These are phyloP conservation scores for Poa annua DNA, from an alignment of 176 grass and related monocot species.

Conservation along the genomic window DNA sequence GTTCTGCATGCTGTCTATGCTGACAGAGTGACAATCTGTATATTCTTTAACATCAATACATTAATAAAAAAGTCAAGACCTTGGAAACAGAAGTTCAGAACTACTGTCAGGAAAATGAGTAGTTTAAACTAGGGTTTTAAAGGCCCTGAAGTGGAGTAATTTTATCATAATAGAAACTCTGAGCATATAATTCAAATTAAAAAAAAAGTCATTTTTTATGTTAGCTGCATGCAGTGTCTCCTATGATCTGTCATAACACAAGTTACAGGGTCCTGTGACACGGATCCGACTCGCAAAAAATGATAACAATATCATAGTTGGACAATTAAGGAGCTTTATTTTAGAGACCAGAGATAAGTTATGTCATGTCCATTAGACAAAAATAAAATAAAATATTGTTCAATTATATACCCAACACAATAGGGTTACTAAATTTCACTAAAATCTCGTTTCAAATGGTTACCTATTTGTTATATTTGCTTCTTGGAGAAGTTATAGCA, in stretches of 20 bases:
- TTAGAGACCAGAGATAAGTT: background rate
- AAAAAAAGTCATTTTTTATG: constrained; percentile 2
- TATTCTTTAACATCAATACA: background rate
- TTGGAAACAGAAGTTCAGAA: background rate
- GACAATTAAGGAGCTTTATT: background rate
- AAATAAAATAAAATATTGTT: background rate
- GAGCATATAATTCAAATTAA: background rate
- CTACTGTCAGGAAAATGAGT: constrained; percentile 12
- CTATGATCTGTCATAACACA: background rate
- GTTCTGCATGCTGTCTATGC: background rate
- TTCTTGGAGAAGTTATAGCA: constrained; percentile 12
- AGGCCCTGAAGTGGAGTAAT: background rate
- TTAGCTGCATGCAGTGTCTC: background rate
- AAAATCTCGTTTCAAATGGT: background rate
- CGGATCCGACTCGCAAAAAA: background rate
- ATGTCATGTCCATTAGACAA: background rate
- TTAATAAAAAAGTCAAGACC: constrained; percentile 3
- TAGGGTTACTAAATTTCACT: background rate
- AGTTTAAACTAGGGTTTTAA: background rate
- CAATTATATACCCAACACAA: background rate
- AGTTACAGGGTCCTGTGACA: background rate
- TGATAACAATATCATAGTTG: background rate
- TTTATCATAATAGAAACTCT: background rate
- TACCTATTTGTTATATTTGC: constrained; percentile 27
- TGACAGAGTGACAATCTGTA: background rate